A percentile compares a stretch with the other conserved stretches of the same genome.
Conservation (phyloP, 352 stramenopile species). For the Salisapilia sapeloensis region DNA sequence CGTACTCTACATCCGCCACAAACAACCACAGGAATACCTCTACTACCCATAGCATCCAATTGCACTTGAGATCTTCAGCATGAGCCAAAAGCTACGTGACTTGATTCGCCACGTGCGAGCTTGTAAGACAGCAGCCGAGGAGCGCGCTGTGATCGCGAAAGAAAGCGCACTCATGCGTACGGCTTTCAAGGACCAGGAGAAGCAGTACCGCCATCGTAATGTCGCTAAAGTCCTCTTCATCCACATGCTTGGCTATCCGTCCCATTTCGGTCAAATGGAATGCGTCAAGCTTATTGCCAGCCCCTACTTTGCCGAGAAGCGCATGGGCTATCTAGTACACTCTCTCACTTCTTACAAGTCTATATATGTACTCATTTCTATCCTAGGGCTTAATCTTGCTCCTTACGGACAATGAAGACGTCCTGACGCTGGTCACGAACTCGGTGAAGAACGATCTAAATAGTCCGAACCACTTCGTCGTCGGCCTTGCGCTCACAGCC, state of each 20-base stretch:
- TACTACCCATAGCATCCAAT: too few species aligned
- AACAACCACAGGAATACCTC: too few species aligned
- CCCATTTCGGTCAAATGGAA: conserved; percentile 99
- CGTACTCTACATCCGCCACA: too few species aligned
- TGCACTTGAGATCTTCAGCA: conserved; percentile 24
- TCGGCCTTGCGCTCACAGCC: conserved; percentile 91
- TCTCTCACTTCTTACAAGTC: neutral
- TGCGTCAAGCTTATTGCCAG: conserved; percentile 99
- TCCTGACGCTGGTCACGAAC: conserved; percentile 99
- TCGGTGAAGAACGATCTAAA: conserved; percentile 97
- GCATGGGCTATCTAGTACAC: conserved; percentile 94
- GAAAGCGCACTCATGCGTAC: conserved; percentile 98
- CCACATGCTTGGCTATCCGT: conserved; percentile 99
- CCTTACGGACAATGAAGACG: conserved; percentile 95
- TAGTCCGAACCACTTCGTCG: conserved; percentile 90
- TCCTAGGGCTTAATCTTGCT: conserved; percentile 89
- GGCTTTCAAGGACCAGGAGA: conserved; percentile 96
- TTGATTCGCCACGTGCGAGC: conserved; percentile 96
- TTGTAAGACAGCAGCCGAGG: conserved; percentile 98
- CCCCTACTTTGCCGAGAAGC: conserved; percentile 97
- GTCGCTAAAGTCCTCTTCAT: conserved; percentile 99
- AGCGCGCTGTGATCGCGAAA: conserved; percentile 97
- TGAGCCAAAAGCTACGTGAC: conserved; percentile 97
- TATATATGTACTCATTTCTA: neutral
- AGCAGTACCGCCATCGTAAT: conserved; percentile 96